Evolutionary conservation across 2,329 filamentous ascomycete genomes (phyloP), one percentile per base, ranked within the genome.

Genomic region (Dichotomopilus funicola): DNA sequence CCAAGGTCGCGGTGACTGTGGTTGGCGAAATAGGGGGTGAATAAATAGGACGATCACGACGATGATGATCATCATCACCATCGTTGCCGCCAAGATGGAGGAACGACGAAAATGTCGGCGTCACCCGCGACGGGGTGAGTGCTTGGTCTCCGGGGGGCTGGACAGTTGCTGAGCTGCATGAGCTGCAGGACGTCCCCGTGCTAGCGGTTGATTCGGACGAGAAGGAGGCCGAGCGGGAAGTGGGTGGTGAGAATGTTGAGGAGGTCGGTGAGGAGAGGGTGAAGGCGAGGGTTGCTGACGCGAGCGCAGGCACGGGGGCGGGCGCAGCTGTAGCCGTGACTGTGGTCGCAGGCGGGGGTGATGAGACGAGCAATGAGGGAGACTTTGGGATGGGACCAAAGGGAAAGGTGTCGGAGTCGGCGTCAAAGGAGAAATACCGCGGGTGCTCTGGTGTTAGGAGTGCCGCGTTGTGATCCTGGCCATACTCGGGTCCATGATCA

Each of bases 361-460:
- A 35, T 19, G 34, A 36, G 12, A n/a, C 4, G 34, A 33, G 38
- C 41, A 19, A 34, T 37, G 49, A 31, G 8, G 47, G 12, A 6
- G 37, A 42, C 2, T 11, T n/a, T 9, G 50, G 42, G 1, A 44
- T 4, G 48, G 37, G 40, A n/a, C n/a, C 10, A 31, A 46, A 10
- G 10, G 38, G 37, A 31, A 45, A 12, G 10, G 7, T 8, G 13
- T 53, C 51, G 2, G 44, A 13, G 51, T 53, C 51, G 34, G 41
- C 4, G 44, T 59, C 57, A 19, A 55, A 58, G 6, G 59, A 55
- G 34, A 56, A 57, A 42, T 62, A 62, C 0, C 52, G 52, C 1
- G 61, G 61, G 13, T 62, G 59, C 33, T 61, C 59, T 7, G 59
- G 59, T 8, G 61, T 62, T 36, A 61, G 35, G 13, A 58, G 54